Percentiles rank a stretch among this genome's conserved stretches.
Conservation (phyloP, 768 basidiomycete species). For the Rhodotorula taiwanensis region DNA sequence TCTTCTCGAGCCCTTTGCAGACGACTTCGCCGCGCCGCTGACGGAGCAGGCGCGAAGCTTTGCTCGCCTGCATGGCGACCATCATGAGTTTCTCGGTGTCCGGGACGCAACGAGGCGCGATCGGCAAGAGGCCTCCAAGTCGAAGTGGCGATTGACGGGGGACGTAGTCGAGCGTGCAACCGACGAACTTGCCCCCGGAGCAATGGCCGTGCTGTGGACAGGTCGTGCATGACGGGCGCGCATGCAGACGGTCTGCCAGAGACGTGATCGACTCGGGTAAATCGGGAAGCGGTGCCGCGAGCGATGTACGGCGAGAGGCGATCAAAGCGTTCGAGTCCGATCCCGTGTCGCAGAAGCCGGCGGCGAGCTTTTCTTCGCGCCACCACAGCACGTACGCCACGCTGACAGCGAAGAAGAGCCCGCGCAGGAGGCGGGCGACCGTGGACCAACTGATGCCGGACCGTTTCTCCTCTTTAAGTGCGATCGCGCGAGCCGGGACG, state of each 20-base stretch:
- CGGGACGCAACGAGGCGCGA: conserved; percentile 44
- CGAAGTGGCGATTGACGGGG: conserved; percentile 29
- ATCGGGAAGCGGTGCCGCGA: conserved; percentile 40
- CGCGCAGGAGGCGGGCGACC: too few species aligned
- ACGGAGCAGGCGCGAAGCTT: conserved; percentile 41
- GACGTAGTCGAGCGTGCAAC: conserved; percentile 46
- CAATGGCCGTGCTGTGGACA: conserved; percentile 47
- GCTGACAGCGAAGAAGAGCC: too few species aligned
- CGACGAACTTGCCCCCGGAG: conserved; percentile 40
- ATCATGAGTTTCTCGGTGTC: conserved; percentile 46
- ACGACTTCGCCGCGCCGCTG: conserved; percentile 42
- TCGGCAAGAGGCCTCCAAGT: conserved; percentile 41
- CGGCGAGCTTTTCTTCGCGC: conserved; percentile 26
- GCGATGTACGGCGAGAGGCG: conserved; percentile 19
- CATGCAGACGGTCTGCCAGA: not conserved
- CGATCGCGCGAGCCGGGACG: not conserved
- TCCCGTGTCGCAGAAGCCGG: conserved; percentile 47
- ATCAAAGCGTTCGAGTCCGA: conserved; percentile 41
- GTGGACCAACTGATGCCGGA: too few species aligned
- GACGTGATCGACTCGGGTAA: conserved; percentile 38
- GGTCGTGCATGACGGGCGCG: conserved; percentile 42
- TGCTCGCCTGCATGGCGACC: conserved; percentile 42
- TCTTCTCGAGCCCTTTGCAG: conserved; percentile 41
- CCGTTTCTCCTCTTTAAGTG: not conserved
- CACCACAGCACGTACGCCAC: conserved; percentile 22